These are phyloP conservation scores for Trichophyton mentagrophytes DNA, from an alignment of 2,329 filamentous ascomycete species.

Conservation along the genomic window DNA sequence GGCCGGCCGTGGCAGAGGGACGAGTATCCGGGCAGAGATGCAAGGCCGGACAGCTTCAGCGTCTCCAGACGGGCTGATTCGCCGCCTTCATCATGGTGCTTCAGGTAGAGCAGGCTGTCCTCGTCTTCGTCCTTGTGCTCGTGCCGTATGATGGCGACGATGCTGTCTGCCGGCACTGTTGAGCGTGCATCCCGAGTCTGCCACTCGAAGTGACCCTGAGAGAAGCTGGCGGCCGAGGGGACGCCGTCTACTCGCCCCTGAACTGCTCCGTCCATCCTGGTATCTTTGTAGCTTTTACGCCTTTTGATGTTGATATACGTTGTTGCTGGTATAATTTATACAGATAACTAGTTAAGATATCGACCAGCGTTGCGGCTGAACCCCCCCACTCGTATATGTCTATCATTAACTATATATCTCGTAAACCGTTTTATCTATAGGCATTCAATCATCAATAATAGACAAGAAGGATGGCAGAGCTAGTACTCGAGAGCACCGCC, in stretches of 20 bases:
- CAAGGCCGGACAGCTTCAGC: not conserved
- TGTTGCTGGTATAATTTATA: not conserved
- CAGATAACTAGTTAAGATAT: no score
- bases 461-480: no score
- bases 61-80: not conserved
- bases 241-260: not conserved
- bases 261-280: not conserved
- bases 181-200: not conserved
- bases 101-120: not conserved
- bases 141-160: not conserved
- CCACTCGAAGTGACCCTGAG: not conserved
- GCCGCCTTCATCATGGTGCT: not conserved
- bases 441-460: no score
- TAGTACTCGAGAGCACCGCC: constrained; percentile 28
- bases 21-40: not conserved
- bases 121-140: not conserved
- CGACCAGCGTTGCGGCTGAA: no score
- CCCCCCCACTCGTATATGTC: not conserved
- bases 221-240: not conserved
- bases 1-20: not conserved
- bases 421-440: no score
- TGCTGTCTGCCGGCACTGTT: not conserved
- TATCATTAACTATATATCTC: no score
- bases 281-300: not conserved
- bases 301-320: not conserved